Base-by-base conservation (phyloP, 2,329 filamentous ascomycete species). In the Aspergillus versicolor region DNA sequence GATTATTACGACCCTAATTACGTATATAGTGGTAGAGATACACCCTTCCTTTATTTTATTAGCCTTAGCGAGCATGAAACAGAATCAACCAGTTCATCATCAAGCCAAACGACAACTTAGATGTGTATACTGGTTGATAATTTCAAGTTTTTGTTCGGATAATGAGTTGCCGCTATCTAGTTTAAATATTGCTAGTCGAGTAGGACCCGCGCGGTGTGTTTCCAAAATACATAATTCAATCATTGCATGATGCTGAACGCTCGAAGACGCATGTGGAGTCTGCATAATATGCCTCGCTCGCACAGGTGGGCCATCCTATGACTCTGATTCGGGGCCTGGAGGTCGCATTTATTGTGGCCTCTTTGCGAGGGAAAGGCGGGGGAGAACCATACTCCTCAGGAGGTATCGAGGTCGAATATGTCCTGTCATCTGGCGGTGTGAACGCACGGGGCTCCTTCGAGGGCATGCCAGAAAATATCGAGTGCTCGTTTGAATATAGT, bases 21-120 rank as follows among this genome's bases (percentile, higher is more conserved):
- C 34, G 34, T 42, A 50, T 42, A 50, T 37, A 43, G 5, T 21
- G 50, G 45, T 45, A 47, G 44, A 47, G 44, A 45, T 32, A 47
- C 3, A 45, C 11, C 17, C 15, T 24, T 8, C 17, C 15, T 24
- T 44, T 38, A 3, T 45, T 24, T 34, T 52, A 13, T 37, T 21
- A 9, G 15, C 19, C n/a, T 52, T 45, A 52, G 50, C 41, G 42
- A 45, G 4, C 32, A 17, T 22, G 27, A 37, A 43, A 30, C 19
- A 37, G 34, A 37, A n/a, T 37, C 15, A 5, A 34, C 32, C 32
- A 34, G 32, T 34, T 13, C 32, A 34, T 34, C 13, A 34, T 11
- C 9, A 34, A 12, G 11, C 32, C 13, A 34, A 34, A 34, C 9
- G 7, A 34, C 5, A 7, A 37, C 4, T 37, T n/a, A n/a, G 34